These are phyloP conservation scores for Malus hybrid DNA, from an alignment of 331 rosid species.

Conservation along the genomic window DNA sequence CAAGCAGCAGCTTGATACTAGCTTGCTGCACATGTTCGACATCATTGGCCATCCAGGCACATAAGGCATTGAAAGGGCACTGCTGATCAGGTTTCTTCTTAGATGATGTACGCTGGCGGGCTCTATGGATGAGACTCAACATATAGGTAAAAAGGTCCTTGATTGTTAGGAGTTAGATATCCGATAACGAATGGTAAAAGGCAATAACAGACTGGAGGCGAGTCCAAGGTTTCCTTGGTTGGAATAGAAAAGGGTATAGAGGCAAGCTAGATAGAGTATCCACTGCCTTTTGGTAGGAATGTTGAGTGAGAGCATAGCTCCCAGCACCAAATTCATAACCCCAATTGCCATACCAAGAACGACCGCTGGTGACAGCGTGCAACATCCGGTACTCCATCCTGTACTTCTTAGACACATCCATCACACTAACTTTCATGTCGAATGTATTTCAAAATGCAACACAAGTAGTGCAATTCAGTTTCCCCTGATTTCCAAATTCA, in stretches of 20 bases:
- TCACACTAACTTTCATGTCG: conserved; percentile 64
- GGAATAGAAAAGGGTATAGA: conserved; percentile 38
- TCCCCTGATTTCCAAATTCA: neutral
- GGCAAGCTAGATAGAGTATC: conserved; percentile 39
- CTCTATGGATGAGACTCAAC: conserved; percentile 20
- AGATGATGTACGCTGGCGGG: neutral
- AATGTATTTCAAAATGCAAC: neutral
- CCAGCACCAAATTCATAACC: conserved; percentile 69
- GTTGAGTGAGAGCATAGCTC: conserved; percentile 60
- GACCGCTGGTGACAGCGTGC: conserved; percentile 45
- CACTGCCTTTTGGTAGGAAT: conserved; percentile 50
- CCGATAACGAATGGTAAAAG: conserved; percentile 50
- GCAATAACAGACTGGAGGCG: conserved; percentile 48
- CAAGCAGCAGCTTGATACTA: conserved; percentile 47
- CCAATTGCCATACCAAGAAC: conserved; percentile 75
- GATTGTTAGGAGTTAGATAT: conserved; percentile 33
- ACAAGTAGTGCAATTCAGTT: neutral
- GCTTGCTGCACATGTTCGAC: conserved; percentile 51
- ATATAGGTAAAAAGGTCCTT: conserved; percentile 54
- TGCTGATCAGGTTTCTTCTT: conserved; percentile 5
- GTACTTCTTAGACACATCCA: conserved; percentile 68
- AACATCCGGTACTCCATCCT: conserved; percentile 51
- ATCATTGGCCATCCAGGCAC: conserved; percentile 47
- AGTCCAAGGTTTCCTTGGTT: conserved; percentile 30
- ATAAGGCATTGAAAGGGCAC: conserved; percentile 18